These are phyloP conservation scores for Chlamydomonas sphaeroides DNA, from an alignment of 139 green algal species.

Conservation along the genomic window DNA sequence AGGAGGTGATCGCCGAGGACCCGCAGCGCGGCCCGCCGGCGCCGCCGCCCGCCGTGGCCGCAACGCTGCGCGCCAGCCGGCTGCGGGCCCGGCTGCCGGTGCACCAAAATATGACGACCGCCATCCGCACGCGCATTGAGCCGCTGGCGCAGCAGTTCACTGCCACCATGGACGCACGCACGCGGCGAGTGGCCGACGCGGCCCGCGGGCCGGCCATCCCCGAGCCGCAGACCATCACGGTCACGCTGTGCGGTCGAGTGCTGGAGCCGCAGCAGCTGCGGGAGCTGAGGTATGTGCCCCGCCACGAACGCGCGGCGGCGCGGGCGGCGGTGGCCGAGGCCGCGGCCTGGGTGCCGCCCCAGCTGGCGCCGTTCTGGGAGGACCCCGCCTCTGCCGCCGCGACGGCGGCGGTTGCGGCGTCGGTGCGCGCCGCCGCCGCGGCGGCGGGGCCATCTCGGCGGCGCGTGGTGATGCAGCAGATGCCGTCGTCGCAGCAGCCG, in stretches of 20 bases:
- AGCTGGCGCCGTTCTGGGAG: conserved; percentile 41
- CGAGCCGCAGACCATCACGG: conserved; percentile 36
- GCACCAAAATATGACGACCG: conserved; percentile 52
- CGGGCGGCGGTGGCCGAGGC: conserved; percentile 28
- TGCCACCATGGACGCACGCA: conserved; percentile 26
- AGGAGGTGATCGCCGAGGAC: conserved; percentile 40
- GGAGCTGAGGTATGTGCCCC: conserved; percentile 43
- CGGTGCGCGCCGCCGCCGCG: neutral
- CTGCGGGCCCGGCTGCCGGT: conserved; percentile 45
- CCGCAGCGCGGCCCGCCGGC: conserved; percentile 7
- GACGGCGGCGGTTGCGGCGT: neutral
- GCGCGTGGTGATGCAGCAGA: too few relatives aligned
- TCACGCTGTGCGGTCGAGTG: conserved; percentile 41
- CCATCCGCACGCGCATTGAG: conserved; percentile 35
- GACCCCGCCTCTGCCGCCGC: neutral
- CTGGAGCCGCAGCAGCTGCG: conserved; percentile 35
- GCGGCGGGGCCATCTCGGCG: too few relatives aligned
- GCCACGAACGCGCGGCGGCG: conserved; percentile 29
- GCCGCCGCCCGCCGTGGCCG: conserved; percentile 18
- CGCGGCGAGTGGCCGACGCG: conserved; percentile 1
- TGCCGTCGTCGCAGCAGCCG: too few relatives aligned
- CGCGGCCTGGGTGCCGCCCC: conserved; percentile 37
- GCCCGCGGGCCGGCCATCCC: conserved; percentile 4
- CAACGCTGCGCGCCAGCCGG: conserved; percentile 18
- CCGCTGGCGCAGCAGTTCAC: conserved; percentile 36